Conservation (phyloP, 306 rosid genomes). For the Vigna nakashimae region DNA sequence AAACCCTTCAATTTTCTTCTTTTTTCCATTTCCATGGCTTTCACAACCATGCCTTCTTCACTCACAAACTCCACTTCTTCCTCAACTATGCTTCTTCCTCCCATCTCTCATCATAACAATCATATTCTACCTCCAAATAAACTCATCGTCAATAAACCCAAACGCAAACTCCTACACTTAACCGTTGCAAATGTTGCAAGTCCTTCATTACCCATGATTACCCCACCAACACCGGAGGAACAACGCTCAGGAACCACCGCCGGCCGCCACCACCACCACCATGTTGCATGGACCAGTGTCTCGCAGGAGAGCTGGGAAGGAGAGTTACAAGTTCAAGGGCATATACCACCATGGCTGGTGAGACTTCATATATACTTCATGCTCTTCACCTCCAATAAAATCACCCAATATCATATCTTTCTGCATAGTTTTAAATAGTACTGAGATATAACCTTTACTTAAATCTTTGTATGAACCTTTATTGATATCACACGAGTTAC, state of each 20-base stretch:
- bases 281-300: slow-evolving; percentile 95
- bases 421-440: not conserved
- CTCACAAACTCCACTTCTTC: slow-evolving; percentile 42
- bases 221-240: slow-evolving; percentile 42
- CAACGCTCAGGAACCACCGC: slow-evolving; percentile 11
- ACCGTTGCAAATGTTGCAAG: slow-evolving; percentile 58
- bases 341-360: slow-evolving; percentile 88
- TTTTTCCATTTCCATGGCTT: slow-evolving; percentile 53
- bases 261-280: slow-evolving; percentile 46
- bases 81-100: slow-evolving; percentile 39
- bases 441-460: not conserved
- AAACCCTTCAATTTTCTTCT: not conserved
- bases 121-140: slow-evolving; percentile 40
- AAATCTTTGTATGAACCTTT: not conserved
- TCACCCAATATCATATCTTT: not conserved
- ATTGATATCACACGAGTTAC: slow-evolving; percentile 1
- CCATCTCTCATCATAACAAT: not conserved
- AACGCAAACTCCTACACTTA: slow-evolving; percentile 42
- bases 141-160: not conserved
- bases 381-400: not conserved
- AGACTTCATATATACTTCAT: not conserved
- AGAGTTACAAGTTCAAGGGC: slow-evolving; percentile 76
- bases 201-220: slow-evolving; percentile 47
- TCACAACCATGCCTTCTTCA: slow-evolving; percentile 38
- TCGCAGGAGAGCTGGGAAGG: slow-evolving; percentile 93